Conservation (phyloP, 441 rosid species). For the Pelargonium myrrhifolium region DNA sequence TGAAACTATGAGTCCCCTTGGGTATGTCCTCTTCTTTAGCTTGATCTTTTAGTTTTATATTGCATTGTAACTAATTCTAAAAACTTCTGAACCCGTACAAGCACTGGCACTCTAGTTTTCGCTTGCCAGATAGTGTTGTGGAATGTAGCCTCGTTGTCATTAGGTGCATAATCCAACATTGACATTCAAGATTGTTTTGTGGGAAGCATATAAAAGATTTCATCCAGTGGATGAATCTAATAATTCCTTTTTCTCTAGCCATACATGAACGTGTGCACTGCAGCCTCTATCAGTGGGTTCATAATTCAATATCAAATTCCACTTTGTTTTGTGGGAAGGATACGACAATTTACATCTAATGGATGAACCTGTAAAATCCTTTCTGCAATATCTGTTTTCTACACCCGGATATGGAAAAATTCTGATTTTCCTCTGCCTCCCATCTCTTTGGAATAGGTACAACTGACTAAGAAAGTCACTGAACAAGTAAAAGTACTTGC, state of each 20-base stretch:
- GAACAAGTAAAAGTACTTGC: slow-evolving; percentile 94
- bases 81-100: background rate
- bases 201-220: background rate
- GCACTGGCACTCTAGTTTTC: background rate
- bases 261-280: background rate
- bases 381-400: background rate
- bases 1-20: background rate
- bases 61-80: background rate
- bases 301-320: background rate
- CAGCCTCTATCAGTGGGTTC: background rate
- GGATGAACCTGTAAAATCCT: background rate
- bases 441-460: slow-evolving; percentile 37
- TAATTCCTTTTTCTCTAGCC: background rate
- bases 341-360: background rate
- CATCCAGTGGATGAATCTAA: background rate
- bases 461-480: slow-evolving; percentile 82
- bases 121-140: background rate
- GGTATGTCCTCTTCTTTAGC: background rate
- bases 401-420: background rate
- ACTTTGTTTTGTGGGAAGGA: background rate
- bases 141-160: background rate
- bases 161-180: background rate
- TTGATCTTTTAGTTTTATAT: background rate
- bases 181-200: background rate
- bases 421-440: slow-evolving; percentile 9